Conservation (phyloP, 2,329 filamentous ascomycete species). For the Epichloe gansuensis region DNA sequence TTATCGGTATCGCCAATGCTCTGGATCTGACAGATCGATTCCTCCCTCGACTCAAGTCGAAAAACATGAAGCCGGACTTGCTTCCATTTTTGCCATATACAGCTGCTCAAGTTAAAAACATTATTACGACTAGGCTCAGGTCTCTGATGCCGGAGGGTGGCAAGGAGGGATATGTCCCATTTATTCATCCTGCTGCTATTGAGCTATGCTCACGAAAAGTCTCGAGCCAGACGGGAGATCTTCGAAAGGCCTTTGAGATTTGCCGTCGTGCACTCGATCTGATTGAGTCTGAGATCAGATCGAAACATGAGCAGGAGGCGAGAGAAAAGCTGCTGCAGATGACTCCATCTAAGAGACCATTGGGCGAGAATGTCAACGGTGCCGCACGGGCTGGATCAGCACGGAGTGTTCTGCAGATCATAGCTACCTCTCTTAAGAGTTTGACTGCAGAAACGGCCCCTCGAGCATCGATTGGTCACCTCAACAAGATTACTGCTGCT, state of each 20-base stretch:
- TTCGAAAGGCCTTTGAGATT: constrained; percentile 92
- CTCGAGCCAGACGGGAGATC: constrained; percentile 81
- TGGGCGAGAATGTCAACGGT: constrained; percentile 71
- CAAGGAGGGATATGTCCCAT: constrained; percentile 56
- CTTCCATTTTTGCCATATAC: constrained; percentile 90
- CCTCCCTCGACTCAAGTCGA: constrained; percentile 80
- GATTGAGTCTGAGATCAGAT: constrained; percentile 70
- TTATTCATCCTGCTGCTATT: constrained; percentile 86
- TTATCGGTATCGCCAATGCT: constrained; percentile 92
- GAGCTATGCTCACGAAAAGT: constrained; percentile 92
- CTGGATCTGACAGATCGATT: constrained; percentile 92
- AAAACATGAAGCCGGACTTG: constrained; percentile 79
- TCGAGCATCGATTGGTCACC: constrained; percentile 75
- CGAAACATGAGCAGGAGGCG: constrained; percentile 53
- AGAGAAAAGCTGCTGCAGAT: constrained; percentile 43
- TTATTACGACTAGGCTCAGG: constrained; percentile 73
- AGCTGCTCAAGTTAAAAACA: constrained; percentile 70
- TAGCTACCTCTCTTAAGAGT: constrained; percentile 41
- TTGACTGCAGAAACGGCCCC: constrained; percentile 71
- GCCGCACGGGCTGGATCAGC: constrained; percentile 20
- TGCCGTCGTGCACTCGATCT: constrained; percentile 80
- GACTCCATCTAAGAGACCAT: constrained; percentile 60
- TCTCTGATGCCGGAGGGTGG: constrained; percentile 48
- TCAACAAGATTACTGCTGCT: constrained; percentile 80
- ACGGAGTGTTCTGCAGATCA: constrained; percentile 32